A percentile compares a stretch with the other conserved stretches of the same genome.
These are phyloP conservation scores for Tilletia walkeri DNA, from an alignment of 1,284 basidiomycete genomes.

Conservation along the genomic window DNA sequence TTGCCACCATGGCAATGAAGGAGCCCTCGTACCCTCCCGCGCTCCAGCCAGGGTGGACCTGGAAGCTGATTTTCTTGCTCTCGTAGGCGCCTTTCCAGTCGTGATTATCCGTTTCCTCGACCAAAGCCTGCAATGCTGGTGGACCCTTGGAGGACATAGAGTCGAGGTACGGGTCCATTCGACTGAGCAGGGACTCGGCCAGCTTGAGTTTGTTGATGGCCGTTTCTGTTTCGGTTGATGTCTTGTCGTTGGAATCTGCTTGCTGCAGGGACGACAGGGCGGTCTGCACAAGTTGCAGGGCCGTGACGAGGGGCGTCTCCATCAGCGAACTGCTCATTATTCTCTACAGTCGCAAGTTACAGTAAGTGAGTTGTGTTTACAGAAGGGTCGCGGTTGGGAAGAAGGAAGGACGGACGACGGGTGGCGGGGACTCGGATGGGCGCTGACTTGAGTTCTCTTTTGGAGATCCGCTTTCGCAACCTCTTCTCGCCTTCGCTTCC, in stretches of 20 bases:
- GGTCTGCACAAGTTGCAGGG: slow-evolving; percentile 25
- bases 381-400: too few species aligned
- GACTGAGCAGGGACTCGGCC: slow-evolving; percentile 28
- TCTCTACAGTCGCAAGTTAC: background rate
- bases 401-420: too few species aligned
- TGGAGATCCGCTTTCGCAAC: too few species aligned
- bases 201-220: slow-evolving; percentile 30
- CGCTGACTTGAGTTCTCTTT: too few species aligned
- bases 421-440: too few species aligned
- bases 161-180: slow-evolving; percentile 40
- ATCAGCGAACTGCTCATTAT: background rate
- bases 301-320: slow-evolving; percentile 34
- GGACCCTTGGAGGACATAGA: slow-evolving; percentile 29
- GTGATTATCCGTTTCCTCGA: slow-evolving; percentile 36
- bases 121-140: slow-evolving; percentile 24
- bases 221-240: background rate
- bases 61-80: slow-evolving; percentile 28
- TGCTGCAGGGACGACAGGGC: slow-evolving; percentile 26
- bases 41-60: slow-evolving; percentile 31
- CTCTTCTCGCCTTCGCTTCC: too few species aligned
- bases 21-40: slow-evolving; percentile 43
- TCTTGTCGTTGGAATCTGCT: background rate
- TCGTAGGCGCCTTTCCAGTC: slow-evolving; percentile 36
- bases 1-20: slow-evolving; percentile 38
- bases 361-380: too few species aligned